Percentiles rank a stretch among this genome's conserved stretches.
phyloP scores from a whole-genome alignment of 495 filamentous ascomycete genomes.

The Hyaloscypha finlandica region DNA sequence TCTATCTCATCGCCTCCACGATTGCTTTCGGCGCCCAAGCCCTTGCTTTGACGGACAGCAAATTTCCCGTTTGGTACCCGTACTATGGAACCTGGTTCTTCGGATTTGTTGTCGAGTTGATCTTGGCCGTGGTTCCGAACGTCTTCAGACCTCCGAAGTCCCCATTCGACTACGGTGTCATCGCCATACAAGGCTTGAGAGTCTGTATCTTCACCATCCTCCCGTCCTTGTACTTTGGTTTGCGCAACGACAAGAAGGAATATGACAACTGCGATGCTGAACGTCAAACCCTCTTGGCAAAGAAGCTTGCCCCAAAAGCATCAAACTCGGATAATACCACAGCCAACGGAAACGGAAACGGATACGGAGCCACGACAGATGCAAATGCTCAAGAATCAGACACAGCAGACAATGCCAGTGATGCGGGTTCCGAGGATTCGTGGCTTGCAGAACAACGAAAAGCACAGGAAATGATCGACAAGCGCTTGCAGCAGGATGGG shows the following conservation, averaged over 20 bases:
- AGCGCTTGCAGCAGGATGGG: constrained; percentile 59
- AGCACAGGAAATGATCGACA: constrained; percentile 53
- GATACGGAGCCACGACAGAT: constrained; percentile 50
- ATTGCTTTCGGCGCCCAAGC: constrained; percentile 57
- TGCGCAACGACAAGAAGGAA: constrained; percentile 30
- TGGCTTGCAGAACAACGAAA: constrained; percentile 52
- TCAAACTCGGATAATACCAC: constrained; percentile 27
- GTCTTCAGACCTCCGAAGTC: constrained; percentile 16
- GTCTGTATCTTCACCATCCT: constrained; percentile 36
- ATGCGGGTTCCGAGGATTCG: constrained; percentile 45
- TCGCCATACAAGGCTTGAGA: constrained; percentile 33
- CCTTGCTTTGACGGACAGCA: constrained; percentile 48
- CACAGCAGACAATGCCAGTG: constrained; percentile 37
- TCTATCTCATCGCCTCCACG: constrained; percentile 54
- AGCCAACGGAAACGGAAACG: constrained; percentile 36
- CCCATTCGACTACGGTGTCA: constrained; percentile 23
- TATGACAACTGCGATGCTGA: constrained; percentile 49
- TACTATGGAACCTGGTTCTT: constrained; percentile 59
- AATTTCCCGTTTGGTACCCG: constrained; percentile 60
- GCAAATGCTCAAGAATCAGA: constrained; percentile 24
- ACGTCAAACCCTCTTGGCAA: constrained; percentile 48
- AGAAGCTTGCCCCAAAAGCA: constrained; percentile 30
- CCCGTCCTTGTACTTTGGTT: constrained; percentile 30
- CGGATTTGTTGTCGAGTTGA: constrained; percentile 51
- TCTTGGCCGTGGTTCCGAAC: constrained; percentile 38